Evolutionary conservation across 495 filamentous ascomycete species (phyloP).

Genomic region (Thermochaetoides thermophila): DNA sequence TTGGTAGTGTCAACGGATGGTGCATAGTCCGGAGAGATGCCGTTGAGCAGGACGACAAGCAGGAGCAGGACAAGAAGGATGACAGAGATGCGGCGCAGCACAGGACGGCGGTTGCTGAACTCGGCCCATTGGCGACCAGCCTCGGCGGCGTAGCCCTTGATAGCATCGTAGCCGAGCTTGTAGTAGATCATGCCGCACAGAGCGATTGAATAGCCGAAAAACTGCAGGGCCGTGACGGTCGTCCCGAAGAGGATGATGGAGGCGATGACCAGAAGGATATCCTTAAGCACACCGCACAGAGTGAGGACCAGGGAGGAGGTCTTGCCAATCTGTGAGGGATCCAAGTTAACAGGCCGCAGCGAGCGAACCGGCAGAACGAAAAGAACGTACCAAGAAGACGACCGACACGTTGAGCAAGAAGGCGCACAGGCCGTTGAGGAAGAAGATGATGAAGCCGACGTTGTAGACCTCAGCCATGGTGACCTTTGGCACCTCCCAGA

Average conservation of each 20-base stretch:
- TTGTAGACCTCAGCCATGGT: slow-evolving; percentile 56
- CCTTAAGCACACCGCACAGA: slow-evolving; percentile 94
- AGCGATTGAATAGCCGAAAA: slow-evolving; percentile 89
- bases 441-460: slow-evolving; percentile 59
- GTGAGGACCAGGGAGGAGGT: slow-evolving; percentile 94
- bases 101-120: slow-evolving; percentile 61
- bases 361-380: not conserved
- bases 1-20: slow-evolving; percentile 31
- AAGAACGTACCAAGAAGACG: slow-evolving; percentile 68
- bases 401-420: slow-evolving; percentile 88
- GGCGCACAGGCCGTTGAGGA: slow-evolving; percentile 69
- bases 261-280: slow-evolving; percentile 81
- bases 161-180: slow-evolving; percentile 78
- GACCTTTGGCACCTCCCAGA: slow-evolving; percentile 62
- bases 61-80: slow-evolving; percentile 42
- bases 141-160: slow-evolving; percentile 63
- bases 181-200: slow-evolving; percentile 88
- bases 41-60: slow-evolving; percentile 52
- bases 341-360: slow-evolving; percentile 11
- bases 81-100: slow-evolving; percentile 59
- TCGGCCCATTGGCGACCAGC: slow-evolving; percentile 67
- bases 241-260: slow-evolving; percentile 86
- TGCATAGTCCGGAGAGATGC: slow-evolving; percentile 33
- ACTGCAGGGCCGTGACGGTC: slow-evolving; percentile 65
- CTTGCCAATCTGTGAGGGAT: slow-evolving; percentile 64